Evolutionary conservation across 2,329 filamentous ascomycete species (phyloP).

Genomic region (Trichoderma afroharzianum): DNA sequence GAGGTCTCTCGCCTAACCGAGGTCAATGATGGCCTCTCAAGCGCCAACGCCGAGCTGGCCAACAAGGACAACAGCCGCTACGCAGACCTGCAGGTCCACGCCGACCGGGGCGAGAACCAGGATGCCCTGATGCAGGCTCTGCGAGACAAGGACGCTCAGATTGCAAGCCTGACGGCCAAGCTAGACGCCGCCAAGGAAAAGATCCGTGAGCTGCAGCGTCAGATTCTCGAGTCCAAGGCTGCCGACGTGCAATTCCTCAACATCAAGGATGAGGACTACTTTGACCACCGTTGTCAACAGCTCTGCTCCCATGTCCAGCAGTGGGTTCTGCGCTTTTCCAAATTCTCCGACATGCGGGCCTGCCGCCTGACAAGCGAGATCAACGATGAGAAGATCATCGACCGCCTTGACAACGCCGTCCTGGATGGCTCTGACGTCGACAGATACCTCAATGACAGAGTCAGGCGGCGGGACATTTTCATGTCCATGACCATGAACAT

Average conservation of each 20-base stretch:
- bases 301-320: slow-evolving; percentile 94
- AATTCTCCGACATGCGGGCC: slow-evolving; percentile 88
- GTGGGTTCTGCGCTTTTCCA: slow-evolving; percentile 97
- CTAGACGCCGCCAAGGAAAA: slow-evolving; percentile 67
- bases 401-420: slow-evolving; percentile 89
- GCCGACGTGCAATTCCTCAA: slow-evolving; percentile 71
- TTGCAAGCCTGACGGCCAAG: slow-evolving; percentile 72
- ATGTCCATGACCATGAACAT: slow-evolving; percentile 99
- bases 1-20: slow-evolving; percentile 79
- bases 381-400: slow-evolving; percentile 87
- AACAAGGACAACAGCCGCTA: slow-evolving; percentile 72
- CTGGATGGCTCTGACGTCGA: slow-evolving; percentile 94
- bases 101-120: slow-evolving; percentile 65
- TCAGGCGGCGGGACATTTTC: slow-evolving; percentile 87
- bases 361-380: slow-evolving; percentile 82
- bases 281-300: slow-evolving; percentile 88
- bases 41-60: slow-evolving; percentile 73
- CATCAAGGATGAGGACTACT: slow-evolving; percentile 87
- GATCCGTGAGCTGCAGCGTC: slow-evolving; percentile 48
- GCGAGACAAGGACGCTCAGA: slow-evolving; percentile 80
- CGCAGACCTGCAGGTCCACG: slow-evolving; percentile 62
- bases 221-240: slow-evolving; percentile 57
- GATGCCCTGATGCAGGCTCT: slow-evolving; percentile 59
- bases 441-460: slow-evolving; percentile 78
- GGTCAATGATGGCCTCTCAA: slow-evolving; percentile 74